Evolutionary conservation across 2,329 filamentous ascomycete species (phyloP).

Genomic region (Tolypocladium cylindrosporum): DNA sequence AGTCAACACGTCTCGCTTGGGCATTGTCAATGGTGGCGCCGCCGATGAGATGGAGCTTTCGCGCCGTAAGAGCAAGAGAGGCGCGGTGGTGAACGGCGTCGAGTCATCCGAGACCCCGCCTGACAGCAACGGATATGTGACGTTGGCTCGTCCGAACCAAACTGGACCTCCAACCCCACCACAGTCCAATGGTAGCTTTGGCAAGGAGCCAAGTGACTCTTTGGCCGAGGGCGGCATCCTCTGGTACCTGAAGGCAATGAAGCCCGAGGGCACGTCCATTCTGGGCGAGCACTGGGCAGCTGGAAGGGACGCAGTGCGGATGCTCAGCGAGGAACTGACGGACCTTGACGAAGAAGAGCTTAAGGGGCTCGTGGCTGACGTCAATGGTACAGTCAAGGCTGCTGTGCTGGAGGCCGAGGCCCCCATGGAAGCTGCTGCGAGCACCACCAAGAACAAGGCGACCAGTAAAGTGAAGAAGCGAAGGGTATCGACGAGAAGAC

Average conservation of each 20-base stretch:
- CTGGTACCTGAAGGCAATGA: slow-evolving; percentile 79
- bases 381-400: slow-evolving; percentile 30
- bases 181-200: slow-evolving; percentile 50
- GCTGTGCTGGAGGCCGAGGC: slow-evolving; percentile 15
- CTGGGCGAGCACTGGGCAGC: slow-evolving; percentile 56
- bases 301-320: slow-evolving; percentile 54
- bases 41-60: slow-evolving; percentile 7
- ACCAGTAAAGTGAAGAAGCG: slow-evolving; percentile 19
- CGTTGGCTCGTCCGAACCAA: slow-evolving; percentile 15
- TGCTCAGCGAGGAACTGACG: slow-evolving; percentile 77
- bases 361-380: slow-evolving; percentile 52
- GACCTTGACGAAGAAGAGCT: slow-evolving; percentile 89
- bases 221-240: slow-evolving; percentile 68
- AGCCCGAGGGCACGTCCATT: slow-evolving; percentile 70
- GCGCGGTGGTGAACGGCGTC: slow-evolving; percentile 9
- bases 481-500: slow-evolving; percentile 23
- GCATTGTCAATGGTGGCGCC: slow-evolving; percentile 12
- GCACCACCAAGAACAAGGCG: slow-evolving; percentile 16
- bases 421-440: slow-evolving; percentile 10
- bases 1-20: slow-evolving; percentile 32
- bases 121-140: slow-evolving; percentile 35
- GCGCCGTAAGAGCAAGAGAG: slow-evolving; percentile 14
- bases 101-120: slow-evolving; percentile 33
- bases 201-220: slow-evolving; percentile 37
- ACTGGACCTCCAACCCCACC: slow-evolving; percentile 55